A percentile compares a stretch with the other conserved stretches of the same genome.
Conservation (phyloP, 2,329 filamentous ascomycete species). For the Fusarium duplospermum region DNA sequence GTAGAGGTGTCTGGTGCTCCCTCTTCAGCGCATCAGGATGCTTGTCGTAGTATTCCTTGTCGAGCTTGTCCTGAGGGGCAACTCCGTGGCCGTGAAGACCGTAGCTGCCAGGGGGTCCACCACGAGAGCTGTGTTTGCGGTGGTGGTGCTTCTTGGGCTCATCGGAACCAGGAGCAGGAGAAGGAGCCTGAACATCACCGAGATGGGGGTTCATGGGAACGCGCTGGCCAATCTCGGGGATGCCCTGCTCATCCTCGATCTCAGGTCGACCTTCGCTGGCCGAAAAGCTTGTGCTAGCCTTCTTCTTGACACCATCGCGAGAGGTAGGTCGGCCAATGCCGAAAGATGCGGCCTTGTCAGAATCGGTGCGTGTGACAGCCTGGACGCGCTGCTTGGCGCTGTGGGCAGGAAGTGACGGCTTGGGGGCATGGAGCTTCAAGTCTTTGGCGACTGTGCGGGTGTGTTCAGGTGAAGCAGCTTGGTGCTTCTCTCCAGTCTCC, state of each 20-base stretch:
- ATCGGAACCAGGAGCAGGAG: conserved; percentile 71
- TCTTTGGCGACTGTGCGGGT: conserved; percentile 83
- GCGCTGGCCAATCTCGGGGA: conserved; percentile 90
- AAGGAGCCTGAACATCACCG: conserved; percentile 95
- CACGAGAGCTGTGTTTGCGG: conserved; percentile 78
- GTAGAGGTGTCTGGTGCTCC: conserved; percentile 70
- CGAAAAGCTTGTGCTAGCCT: conserved; percentile 69
- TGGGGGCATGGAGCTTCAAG: conserved; percentile 88
- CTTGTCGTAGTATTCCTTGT: conserved; percentile 92
- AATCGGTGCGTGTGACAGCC: conserved; percentile 90
- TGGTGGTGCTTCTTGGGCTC: conserved; percentile 67
- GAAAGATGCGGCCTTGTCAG: conserved; percentile 84
- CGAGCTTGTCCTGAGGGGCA: conserved; percentile 81
- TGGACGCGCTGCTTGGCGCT: conserved; percentile 88
- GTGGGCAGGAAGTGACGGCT: conserved; percentile 82
- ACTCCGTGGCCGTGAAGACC: conserved; percentile 90
- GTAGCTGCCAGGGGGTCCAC: conserved; percentile 87
- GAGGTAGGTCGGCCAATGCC: conserved; percentile 78
- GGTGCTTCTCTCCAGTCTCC: conserved; percentile 55
- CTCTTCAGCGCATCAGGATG: conserved; percentile 85
- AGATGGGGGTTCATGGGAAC: conserved; percentile 95
- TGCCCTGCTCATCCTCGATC: conserved; percentile 82
- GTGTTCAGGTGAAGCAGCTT: conserved; percentile 70
- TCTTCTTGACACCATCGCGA: conserved; percentile 68
- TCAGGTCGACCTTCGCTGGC: conserved; percentile 63